Evolutionary conservation across 495 filamentous ascomycete species (phyloP).

Genomic region (Hypoxylon cercidicola): DNA sequence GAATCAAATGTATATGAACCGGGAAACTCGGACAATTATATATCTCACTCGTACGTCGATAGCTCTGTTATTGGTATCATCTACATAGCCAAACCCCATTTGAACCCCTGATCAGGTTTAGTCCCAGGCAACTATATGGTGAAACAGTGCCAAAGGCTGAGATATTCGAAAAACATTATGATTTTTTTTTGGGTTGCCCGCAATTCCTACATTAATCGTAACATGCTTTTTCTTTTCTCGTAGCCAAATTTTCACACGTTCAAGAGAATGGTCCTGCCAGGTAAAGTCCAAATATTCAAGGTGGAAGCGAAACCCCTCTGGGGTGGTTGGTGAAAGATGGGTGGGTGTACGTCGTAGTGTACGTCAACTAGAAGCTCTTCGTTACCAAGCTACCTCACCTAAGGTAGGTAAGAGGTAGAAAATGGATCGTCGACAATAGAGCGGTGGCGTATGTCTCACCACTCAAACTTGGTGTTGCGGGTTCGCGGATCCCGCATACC

Average conservation of each 20-base stretch:
- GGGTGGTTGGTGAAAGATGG: conserved; percentile 10
- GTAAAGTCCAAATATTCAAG: conserved; percentile 22
- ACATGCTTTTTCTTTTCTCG: conserved; percentile 21
- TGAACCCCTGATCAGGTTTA: background rate
- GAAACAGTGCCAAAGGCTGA: conserved; percentile 4
- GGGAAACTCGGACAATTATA: too few species aligned
- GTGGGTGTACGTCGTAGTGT: background rate
- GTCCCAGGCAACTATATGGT: conserved; percentile 1
- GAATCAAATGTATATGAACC: too few species aligned
- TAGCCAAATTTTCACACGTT: conserved; percentile 16
- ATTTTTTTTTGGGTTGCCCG: conserved; percentile 25
- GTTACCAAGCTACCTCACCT: conserved; percentile 1
- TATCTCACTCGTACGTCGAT: background rate
- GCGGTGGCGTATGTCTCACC: conserved; percentile 46
- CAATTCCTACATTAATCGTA: conserved; percentile 27
- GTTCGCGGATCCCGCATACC: conserved; percentile 58
- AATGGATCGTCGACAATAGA: background rate
- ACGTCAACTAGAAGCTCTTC: conserved; percentile 14
- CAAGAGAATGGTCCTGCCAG: conserved; percentile 33
- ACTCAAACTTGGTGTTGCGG: conserved; percentile 54
- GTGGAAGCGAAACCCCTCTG: conserved; percentile 32
- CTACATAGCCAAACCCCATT: background rate
- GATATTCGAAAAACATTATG: conserved; percentile 26
- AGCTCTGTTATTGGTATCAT: conserved; percentile 27
- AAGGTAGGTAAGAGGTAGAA: background rate